These are phyloP conservation scores for cucumber (Cucumis sativus) DNA, from an alignment of 306 rosid genomes.

Conservation along the genomic window Cucumber_9930_V3 NC_026657.2:31924501-31925000, in stretches of 20 bases:
- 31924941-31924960: slow-evolving; percentile 18
- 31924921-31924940: slow-evolving; percentile 11
- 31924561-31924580: no score
- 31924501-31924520: no score
- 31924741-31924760: not conserved
- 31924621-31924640: no score
- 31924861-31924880: not conserved
- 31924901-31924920: slow-evolving; percentile 8
- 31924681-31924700: not conserved
- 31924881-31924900: not conserved
- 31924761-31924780: not conserved
- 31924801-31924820: not conserved
- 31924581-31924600: no score
- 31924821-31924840: not conserved
- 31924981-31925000: slow-evolving; percentile 12
- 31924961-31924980: slow-evolving; percentile 19
- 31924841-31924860: not conserved
- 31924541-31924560: no score
- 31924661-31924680: no score
- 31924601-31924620: no score
- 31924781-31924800: slow-evolving; percentile 5
- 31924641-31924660: no score
- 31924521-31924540: no score
- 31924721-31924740: not conserved
- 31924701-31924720: not conserved